Evolutionary conservation across 1,139 yeast species (phyloP).

Genomic region (Yamadazyma diospyri): DNA sequence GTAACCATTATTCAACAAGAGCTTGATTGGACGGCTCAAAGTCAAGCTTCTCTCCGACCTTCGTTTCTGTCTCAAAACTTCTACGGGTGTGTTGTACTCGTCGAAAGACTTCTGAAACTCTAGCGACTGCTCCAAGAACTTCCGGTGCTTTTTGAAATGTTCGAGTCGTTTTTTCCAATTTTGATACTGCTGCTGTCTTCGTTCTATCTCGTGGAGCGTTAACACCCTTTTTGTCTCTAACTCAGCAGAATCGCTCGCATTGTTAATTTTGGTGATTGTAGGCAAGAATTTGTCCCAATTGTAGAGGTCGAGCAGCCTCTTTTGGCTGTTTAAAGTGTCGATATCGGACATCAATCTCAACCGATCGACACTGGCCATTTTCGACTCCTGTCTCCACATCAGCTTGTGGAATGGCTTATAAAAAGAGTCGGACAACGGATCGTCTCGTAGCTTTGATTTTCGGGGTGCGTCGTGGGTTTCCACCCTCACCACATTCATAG

Average conservation of each 20-base stretch:
- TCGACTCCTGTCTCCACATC: conserved; percentile 65
- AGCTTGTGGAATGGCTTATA: conserved; percentile 53
- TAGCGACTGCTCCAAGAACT: conserved; percentile 16
- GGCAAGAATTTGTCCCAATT: conserved; percentile 57
- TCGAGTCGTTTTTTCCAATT: conserved; percentile 39
- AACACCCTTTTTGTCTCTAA: conserved; percentile 45
- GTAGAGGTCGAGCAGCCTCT: conserved; percentile 42
- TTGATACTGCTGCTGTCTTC: conserved; percentile 45
- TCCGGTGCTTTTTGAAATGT: conserved; percentile 23
- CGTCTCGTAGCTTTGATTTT: conserved; percentile 22
- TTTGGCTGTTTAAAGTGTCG: conserved; percentile 46
- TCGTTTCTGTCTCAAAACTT: conserved; percentile 19
- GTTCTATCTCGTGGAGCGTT: conserved; percentile 50
- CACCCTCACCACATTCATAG: background rate
- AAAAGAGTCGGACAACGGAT: conserved; percentile 42
- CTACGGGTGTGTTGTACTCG: conserved; percentile 20
- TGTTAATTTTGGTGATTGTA: conserved; percentile 50
- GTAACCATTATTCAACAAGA: conserved; percentile 28
- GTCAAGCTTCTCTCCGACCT: conserved; percentile 17
- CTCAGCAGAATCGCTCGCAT: conserved; percentile 46
- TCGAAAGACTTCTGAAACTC: conserved; percentile 14
- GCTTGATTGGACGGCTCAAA: conserved; percentile 25
- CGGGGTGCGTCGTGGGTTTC: conserved; percentile 17
- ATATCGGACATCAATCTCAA: conserved; percentile 48
- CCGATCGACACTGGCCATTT: conserved; percentile 58